Base-by-base conservation (phyloP, 1,139 yeast genomes). In the Blastobotrys indianensis region DNA sequence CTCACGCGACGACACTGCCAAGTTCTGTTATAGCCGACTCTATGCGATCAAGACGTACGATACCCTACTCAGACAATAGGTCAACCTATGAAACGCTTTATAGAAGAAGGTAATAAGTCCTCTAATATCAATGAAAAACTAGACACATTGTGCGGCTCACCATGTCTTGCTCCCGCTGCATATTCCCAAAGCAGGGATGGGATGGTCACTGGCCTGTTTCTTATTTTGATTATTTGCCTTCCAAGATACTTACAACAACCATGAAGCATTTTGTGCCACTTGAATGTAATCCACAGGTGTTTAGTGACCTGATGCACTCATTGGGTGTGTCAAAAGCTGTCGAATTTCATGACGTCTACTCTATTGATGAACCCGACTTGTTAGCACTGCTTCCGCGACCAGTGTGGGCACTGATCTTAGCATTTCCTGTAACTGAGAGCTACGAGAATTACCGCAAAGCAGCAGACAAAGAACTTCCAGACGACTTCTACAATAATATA, bases 221-320 rank as follows among this genome's bases (percentile, higher is more conserved):
- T 20, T 20, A 7, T 15, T 16, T 15, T 29, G 31, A 17, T 5
- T 7, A 16, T 29, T 13, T 32, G 12, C 30, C 29, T 13, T 41
- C 6, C 15, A 23, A 37, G 12, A 10, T 17, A 13, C 32, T 16
- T 37, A 36, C 25, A 29, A 25, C 34, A 28, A 17, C 38, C 32
- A 20, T 25, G 12, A 39, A 40, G 37, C 58, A 60, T 1, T 68
- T 87, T 35, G 82, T 87, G 11, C 97, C 98, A 2, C 69, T 92
- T 38, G 98, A 92, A 63, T 85, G 94, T 11, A 87, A 88, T 57
- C 98, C 98, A 0, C 82, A 75, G 15, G 80, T 92, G 7, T 88
- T 92, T 68, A 77, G 85, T n/a, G 71, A 70, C 1, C 79, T 87
- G 55, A 83, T 90, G 2, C 72, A 69, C 37, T 72, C 74, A 34